Conservation (phyloP, 176 grass and related monocot genomes). For the Oryza rufipogon region DNA sequence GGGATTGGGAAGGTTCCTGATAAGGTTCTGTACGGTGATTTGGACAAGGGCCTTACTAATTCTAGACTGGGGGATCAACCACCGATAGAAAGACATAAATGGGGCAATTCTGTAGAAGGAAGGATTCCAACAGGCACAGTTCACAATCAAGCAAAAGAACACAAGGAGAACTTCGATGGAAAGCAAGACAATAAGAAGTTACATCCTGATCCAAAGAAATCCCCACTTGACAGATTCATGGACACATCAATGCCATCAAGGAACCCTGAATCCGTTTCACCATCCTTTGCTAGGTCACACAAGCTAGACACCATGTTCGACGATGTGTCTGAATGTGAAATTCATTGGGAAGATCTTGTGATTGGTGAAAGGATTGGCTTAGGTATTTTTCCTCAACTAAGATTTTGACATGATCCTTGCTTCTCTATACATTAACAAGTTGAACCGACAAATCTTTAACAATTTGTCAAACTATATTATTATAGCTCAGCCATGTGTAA, state of each 20-base stretch:
- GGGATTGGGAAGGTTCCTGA: conserved; percentile 53
- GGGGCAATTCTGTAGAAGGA: conserved; percentile 44
- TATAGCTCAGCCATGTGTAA: conserved; percentile 15
- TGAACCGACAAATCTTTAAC: conserved; percentile 8
- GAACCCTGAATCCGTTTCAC: conserved; percentile 52
- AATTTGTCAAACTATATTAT: conserved; percentile 33
- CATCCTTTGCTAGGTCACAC: conserved; percentile 54
- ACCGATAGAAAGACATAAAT: conserved; percentile 48
- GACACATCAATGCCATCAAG: conserved; percentile 47
- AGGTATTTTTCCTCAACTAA: conserved; percentile 66
- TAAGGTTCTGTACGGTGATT: conserved; percentile 44
- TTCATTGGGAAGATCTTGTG: conserved; percentile 93
- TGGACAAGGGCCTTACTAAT: conserved; percentile 51
- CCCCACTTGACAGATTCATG: conserved; percentile 69
- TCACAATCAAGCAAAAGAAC: conserved; percentile 47
- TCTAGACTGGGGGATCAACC: conserved; percentile 43
- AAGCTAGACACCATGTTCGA: conserved; percentile 82
- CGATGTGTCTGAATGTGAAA: conserved; percentile 96
- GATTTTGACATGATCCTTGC: conserved; percentile 38
- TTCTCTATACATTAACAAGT: conserved; percentile 33
- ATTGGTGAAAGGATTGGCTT: conserved; percentile 99
- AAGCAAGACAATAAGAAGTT: conserved; percentile 64
- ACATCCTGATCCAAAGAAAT: conserved; percentile 63
- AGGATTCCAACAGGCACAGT: conserved; percentile 42
- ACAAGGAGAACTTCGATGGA: conserved; percentile 39